Percentiles rank a stretch among this genome's conserved stretches.
phyloP scores from a whole-genome alignment of 1,284 basidiomycete species.

The Marasmius oreades region DNA sequence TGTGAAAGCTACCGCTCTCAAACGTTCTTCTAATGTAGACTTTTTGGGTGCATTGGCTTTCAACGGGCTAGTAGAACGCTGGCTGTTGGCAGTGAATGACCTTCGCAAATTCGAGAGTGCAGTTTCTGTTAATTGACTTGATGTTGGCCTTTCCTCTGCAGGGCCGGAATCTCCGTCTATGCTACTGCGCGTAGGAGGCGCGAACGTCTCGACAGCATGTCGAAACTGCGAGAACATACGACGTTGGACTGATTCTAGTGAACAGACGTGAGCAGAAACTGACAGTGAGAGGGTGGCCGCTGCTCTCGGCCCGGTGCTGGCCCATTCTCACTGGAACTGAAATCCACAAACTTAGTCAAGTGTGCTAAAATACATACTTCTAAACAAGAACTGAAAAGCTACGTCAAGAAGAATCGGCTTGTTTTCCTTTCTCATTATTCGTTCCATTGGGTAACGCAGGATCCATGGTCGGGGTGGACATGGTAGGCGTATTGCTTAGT shows the following conservation, averaged over 20 bases:
- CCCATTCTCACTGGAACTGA: too few relatives aligned
- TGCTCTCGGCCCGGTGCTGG: too few relatives aligned
- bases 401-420: background rate
- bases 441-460: background rate
- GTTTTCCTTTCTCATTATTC: background rate
- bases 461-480: constrained; percentile 11
- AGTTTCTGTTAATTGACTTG: constrained; percentile 55
- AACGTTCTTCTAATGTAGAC: constrained; percentile 67
- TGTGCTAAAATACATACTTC: too few relatives aligned
- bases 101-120: constrained; percentile 59
- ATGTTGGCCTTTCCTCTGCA: constrained; percentile 17
- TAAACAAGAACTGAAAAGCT: too few relatives aligned
- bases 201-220: constrained; percentile 55
- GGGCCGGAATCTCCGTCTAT: constrained; percentile 29
- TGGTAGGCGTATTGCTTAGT: constrained; percentile 37
- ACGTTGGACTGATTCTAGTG: background rate
- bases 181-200: constrained; percentile 37
- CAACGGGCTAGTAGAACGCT: constrained; percentile 46
- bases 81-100: constrained; percentile 45
- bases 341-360: too few relatives aligned
- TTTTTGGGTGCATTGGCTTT: constrained; percentile 33
- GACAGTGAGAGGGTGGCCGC: background rate
- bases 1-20: constrained; percentile 57
- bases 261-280: background rate
- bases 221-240: constrained; percentile 66